Evolutionary conservation across 2,329 filamentous ascomycete genomes (phyloP).

Genomic region (Trichoderma brevicompactum): DNA sequence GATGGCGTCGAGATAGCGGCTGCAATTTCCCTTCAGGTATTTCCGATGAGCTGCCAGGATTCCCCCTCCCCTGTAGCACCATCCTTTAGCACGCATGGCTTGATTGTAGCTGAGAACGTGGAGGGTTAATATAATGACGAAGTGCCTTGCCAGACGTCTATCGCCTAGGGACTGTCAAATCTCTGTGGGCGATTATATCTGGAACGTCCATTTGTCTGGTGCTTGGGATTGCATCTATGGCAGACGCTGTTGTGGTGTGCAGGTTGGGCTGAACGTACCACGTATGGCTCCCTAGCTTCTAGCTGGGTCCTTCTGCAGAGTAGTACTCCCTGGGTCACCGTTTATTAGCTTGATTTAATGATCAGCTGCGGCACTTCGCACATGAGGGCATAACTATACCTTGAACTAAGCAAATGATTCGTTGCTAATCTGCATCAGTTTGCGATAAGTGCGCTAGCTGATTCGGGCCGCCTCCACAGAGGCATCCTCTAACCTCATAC

Average conservation of each 20-base stretch:
- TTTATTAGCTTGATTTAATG: slow-evolving; percentile 22
- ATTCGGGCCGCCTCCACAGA: slow-evolving; percentile 24
- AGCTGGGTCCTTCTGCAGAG: slow-evolving; percentile 2
- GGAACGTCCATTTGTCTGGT: neutral
- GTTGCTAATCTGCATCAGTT: slow-evolving; percentile 9
- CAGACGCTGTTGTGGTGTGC: neutral
- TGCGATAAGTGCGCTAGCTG: slow-evolving; percentile 16
- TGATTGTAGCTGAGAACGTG: slow-evolving; percentile 24
- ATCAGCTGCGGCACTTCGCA: slow-evolving; percentile 25
- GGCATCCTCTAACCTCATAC: slow-evolving; percentile 11
- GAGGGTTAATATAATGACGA: neutral
- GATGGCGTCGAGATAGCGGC: slow-evolving; percentile 14
- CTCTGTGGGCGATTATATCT: slow-evolving; percentile 8
- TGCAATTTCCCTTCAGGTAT: slow-evolving; percentile 5
- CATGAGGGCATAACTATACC: slow-evolving; percentile 24
- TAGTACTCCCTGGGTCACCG: slow-evolving; percentile 1
- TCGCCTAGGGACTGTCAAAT: slow-evolving; percentile 13
- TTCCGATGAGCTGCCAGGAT: slow-evolving; percentile 23
- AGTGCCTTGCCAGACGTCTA: neutral
- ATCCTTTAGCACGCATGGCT: slow-evolving; percentile 1
- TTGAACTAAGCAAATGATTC: slow-evolving; percentile 22
- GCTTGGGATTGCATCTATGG: neutral
- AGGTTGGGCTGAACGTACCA: neutral
- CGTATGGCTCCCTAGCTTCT: neutral
- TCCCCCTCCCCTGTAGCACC: slow-evolving; percentile 11